A percentile compares a stretch with the other conserved stretches of the same genome.
Evolutionary conservation across 1,139 yeast species (phyloP).

Genomic region (Lodderomyces beijingensis): DNA sequence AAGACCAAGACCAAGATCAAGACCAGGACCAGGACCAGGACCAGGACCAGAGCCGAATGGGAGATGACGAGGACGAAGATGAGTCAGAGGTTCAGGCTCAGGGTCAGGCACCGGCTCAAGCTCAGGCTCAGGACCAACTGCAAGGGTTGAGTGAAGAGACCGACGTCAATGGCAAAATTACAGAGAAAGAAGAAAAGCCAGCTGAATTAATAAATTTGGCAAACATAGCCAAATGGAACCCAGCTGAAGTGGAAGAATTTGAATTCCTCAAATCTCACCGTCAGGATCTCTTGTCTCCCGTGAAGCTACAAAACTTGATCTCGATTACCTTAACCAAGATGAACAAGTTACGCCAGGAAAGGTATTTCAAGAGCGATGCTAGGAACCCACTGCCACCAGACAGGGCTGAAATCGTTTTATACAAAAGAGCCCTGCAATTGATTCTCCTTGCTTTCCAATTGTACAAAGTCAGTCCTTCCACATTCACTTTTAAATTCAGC

Average conservation of each 20-base stretch:
- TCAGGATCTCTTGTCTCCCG: slow-evolving; percentile 24
- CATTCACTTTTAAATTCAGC: slow-evolving; percentile 33
- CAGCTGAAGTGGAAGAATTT: slow-evolving; percentile 24
- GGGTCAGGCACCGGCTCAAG: too few relatives aligned
- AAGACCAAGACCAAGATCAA: neutral
- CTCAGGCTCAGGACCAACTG: too few relatives aligned
- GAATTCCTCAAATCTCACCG: slow-evolving; percentile 25
- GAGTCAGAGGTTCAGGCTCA: slow-evolving; percentile 1
- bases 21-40: neutral
- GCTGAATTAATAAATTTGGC: slow-evolving; percentile 21
- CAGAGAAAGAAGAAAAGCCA: slow-evolving; percentile 9
- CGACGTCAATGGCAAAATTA: slow-evolving; percentile 10
- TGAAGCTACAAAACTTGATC: slow-evolving; percentile 46
- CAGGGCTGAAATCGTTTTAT: slow-evolving; percentile 25
- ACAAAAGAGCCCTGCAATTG: slow-evolving; percentile 41
- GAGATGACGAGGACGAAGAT: slow-evolving; percentile 1
- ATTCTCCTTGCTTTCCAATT: slow-evolving; percentile 27
- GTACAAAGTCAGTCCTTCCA: slow-evolving; percentile 24
- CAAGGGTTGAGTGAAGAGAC: neutral
- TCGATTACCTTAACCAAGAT: slow-evolving; percentile 53
- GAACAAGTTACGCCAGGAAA: slow-evolving; percentile 58
- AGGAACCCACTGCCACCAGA: slow-evolving; percentile 28
- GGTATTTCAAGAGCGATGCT: slow-evolving; percentile 37
- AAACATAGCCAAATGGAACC: slow-evolving; percentile 36
- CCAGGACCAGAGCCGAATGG: neutral